Evolutionary conservation across 306 rosid genomes (phyloP).

Genomic region (Bauhinia variegata): DNA sequence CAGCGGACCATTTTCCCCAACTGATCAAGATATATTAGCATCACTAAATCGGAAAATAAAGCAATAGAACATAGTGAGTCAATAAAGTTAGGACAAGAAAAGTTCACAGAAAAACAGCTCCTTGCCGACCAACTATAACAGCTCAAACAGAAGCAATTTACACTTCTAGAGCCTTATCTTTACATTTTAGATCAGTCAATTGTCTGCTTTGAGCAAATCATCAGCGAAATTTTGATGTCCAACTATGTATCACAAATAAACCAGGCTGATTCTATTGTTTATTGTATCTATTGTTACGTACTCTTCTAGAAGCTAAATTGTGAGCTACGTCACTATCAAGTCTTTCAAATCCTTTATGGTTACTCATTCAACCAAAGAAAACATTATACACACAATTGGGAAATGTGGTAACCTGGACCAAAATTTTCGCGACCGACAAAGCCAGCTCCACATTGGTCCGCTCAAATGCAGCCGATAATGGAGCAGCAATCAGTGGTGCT

Average conservation of each 20-base stretch:
- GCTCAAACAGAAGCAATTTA: not conserved
- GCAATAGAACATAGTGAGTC: not conserved
- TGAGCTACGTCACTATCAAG: not conserved
- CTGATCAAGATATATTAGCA: constrained; percentile 41
- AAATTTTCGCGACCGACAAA: constrained; percentile 76
- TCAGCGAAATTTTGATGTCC: too few relatives aligned
- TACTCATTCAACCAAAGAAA: not conserved
- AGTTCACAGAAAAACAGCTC: not conserved
- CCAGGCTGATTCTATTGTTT: too few relatives aligned
- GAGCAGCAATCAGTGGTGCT: constrained; percentile 58
- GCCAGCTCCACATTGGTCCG: constrained; percentile 72
- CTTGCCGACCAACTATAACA: not conserved
- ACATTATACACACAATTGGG: not conserved
- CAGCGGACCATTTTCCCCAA: constrained; percentile 51
- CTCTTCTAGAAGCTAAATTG: not conserved
- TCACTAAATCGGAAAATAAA: constrained; percentile 9
- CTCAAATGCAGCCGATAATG: constrained; percentile 65
- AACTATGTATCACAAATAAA: too few relatives aligned
- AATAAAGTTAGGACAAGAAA: not conserved
- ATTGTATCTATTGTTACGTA: not conserved
- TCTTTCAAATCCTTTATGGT: not conserved
- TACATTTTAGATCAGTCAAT: not conserved
- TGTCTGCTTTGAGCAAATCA: not conserved
- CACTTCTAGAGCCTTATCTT: not conserved
- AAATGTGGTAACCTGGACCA: constrained; percentile 41